A percentile compares a stretch with the other conserved stretches of the same genome.
These are phyloP conservation scores for Gymnopilus dilepis DNA, from an alignment of 768 basidiomycete genomes.

Conservation along the genomic window DNA sequence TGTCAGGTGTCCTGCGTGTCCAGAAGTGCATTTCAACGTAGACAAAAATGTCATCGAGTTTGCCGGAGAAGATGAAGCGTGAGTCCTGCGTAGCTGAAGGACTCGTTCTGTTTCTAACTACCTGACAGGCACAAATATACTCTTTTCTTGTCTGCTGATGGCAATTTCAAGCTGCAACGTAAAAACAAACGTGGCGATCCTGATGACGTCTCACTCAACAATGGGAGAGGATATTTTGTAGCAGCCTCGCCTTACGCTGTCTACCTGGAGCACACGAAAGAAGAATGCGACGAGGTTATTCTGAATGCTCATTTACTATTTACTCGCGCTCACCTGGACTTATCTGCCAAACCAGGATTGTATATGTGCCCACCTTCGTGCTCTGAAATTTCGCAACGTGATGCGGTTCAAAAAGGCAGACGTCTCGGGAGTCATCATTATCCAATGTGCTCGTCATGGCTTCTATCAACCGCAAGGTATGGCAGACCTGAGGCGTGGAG, in stretches of 20 bases:
- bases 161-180: conserved; percentile 23
- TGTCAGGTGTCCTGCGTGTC: conserved; percentile 28
- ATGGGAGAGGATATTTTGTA: no score
- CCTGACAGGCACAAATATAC: conserved; percentile 33
- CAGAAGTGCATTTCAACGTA: conserved; percentile 33
- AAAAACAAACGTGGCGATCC: not conserved
- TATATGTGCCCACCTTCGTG: not conserved
- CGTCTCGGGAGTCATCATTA: no score
- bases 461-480: no score
- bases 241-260: not conserved
- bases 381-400: no score
- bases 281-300: no score
- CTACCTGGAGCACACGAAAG: not conserved
- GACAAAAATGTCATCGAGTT: conserved; percentile 21
- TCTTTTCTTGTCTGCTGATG: conserved; percentile 32
- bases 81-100: not conserved
- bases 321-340: not conserved
- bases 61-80: conserved; percentile 24
- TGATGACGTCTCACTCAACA: no score
- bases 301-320: not conserved
- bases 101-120: no score
- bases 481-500: no score
- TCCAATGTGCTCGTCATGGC: no score
- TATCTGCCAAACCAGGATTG: not conserved
- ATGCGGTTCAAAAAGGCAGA: no score